Evolutionary conservation across 495 filamentous ascomycete genomes (phyloP).

Genomic region (Peziza echinospora): DNA sequence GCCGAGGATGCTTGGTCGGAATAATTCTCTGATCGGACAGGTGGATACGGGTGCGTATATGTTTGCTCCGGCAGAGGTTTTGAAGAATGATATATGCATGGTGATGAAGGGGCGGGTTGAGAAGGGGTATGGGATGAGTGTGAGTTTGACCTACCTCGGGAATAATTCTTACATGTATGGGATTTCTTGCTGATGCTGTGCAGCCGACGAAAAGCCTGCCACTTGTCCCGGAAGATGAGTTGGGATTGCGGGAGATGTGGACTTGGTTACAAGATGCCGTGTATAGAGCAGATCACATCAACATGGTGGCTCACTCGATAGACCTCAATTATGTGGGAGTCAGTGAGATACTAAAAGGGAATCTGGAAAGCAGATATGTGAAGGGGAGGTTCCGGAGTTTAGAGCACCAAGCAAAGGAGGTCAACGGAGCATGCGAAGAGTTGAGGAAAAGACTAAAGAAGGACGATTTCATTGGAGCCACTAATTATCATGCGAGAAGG

Average conservation of each 20-base stretch:
- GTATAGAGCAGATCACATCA: slow-evolving; percentile 37
- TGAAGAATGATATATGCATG: slow-evolving; percentile 13
- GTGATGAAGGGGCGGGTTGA: slow-evolving; percentile 14
- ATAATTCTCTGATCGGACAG: neutral
- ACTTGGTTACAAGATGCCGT: slow-evolving; percentile 34
- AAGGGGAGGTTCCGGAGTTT: slow-evolving; percentile 3
- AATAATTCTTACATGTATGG: too few relatives aligned
- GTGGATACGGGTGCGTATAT: neutral
- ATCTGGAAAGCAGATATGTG: slow-evolving; percentile 24
- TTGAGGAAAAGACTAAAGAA: slow-evolving; percentile 29
- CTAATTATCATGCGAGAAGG: slow-evolving; percentile 48
- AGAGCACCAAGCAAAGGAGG: slow-evolving; percentile 16
- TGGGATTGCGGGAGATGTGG: slow-evolving; percentile 12
- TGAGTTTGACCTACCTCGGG: too few relatives aligned
- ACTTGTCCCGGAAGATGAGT: slow-evolving; percentile 6
- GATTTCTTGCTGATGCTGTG: too few relatives aligned
- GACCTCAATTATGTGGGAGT: slow-evolving; percentile 80
- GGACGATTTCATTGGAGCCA: slow-evolving; percentile 26
- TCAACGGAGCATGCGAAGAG: slow-evolving; percentile 30
- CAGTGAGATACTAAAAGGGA: slow-evolving; percentile 53
- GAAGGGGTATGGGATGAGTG: slow-evolving; percentile 13
- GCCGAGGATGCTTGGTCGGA: neutral
- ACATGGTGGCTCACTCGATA: slow-evolving; percentile 51
- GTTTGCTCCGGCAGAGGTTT: slow-evolving; percentile 4
- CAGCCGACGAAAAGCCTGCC: slow-evolving; percentile 5